Base-by-base conservation (phyloP, 2,329 filamentous ascomycete genomes). In the Dactylellina leptospora region DNA sequence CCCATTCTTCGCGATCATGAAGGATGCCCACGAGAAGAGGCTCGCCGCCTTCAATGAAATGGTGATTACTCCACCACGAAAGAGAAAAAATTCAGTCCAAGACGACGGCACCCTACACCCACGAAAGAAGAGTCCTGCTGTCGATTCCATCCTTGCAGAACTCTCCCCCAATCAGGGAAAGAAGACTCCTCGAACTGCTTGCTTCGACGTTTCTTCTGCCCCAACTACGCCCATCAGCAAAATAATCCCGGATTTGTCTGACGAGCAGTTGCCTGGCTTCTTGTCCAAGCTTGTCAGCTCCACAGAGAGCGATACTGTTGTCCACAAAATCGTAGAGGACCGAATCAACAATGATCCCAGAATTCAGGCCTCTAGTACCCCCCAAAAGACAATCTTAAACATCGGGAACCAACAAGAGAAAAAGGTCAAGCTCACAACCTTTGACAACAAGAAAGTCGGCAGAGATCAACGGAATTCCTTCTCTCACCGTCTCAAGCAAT, bases 281-380 rank as follows among this genome's bases (percentile, higher is more conserved):
- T 11, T 40, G 10, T 10, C n/a, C 18, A 45, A 6, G 6, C 18
- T 20, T n/a, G 40, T 45, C 22, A 3, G 16, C n/a, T 22, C 40
- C 4, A 45, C 16, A 20, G 63, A 61, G 28, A 60, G 38, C 9
- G 55, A 60, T 23, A 22, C 40, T 3, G 36, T 40, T 10, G 38
- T 69, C 13, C 47, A 53, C 10, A 18, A 45, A 28, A 50, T 69
- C n/a, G 50, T 60, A 4, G 55, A 69, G 25, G 28, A 54, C 36
- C 13, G 44, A 30, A 54, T 69, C 25, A 27, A 33, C 11, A 27
- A 25, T 0, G 61, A 66, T 3, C 38, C 59, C 6, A 38, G 22
- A 33, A 25, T 18, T n/a, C 51, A 58, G 22, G 38, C 36, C 47
- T 5, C 6, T 30, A 16, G 16, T 20, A 3, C 11, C 54, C 8